These are phyloP conservation scores for Pseudogymnoascus destructans DNA, from an alignment of 2,329 filamentous ascomycete species.

Conservation along the genomic window DNA sequence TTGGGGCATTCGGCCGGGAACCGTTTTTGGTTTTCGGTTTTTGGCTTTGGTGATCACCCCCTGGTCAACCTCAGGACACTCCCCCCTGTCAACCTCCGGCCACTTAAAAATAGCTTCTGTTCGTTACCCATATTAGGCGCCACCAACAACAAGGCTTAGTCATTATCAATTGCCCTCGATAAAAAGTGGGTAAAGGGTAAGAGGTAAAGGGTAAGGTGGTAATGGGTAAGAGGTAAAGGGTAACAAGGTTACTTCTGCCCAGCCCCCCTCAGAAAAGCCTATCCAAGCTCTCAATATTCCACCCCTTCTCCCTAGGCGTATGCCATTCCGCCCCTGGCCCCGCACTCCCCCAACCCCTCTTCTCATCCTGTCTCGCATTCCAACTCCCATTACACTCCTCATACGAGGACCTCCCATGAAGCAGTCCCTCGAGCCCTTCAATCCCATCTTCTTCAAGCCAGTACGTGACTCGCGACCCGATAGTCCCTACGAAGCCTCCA, in stretches of 20 bases:
- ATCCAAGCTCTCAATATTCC: slow-evolving; percentile 6
- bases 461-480: slow-evolving; percentile 48
- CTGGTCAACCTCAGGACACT: not conserved
- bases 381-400: slow-evolving; percentile 21
- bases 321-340: slow-evolving; percentile 13
- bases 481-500: slow-evolving; percentile 47
- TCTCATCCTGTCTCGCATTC: slow-evolving; percentile 15
- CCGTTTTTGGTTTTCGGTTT: not conserved
- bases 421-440: slow-evolving; percentile 38
- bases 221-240: not conserved
- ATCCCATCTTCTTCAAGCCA: slow-evolving; percentile 46
- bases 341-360: slow-evolving; percentile 15
- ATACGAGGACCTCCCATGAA: slow-evolving; percentile 27
- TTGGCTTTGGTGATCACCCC: not conserved
- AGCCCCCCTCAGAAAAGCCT: not conserved
- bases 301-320: slow-evolving; percentile 18
- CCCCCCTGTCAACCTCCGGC: not conserved
- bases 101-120: not conserved
- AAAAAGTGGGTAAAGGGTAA: not conserved
- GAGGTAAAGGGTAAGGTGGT: not conserved
- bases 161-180: not conserved
- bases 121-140: not conserved
- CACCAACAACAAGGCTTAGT: not conserved
- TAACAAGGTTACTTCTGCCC: not conserved
- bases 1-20: not conserved